A percentile compares a stretch with the other conserved stretches of the same genome.
Conservation (phyloP, 2,329 filamentous ascomycete species). For the Penicillium italicum region DNA sequence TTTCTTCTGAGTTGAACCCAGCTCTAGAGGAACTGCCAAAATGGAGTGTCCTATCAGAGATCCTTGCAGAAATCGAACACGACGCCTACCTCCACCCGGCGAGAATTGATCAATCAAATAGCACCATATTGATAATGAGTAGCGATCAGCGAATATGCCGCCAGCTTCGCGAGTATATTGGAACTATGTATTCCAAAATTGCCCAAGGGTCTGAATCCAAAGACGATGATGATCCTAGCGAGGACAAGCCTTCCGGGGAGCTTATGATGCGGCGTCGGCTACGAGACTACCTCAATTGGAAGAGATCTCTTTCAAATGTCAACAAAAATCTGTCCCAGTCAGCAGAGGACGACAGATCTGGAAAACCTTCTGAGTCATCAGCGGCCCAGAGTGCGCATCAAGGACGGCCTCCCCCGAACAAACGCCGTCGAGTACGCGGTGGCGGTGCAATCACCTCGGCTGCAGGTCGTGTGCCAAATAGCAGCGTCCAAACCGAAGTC, state of each 20-base stretch:
- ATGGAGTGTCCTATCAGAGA: conserved; percentile 83
- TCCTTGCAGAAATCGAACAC: conserved; percentile 87
- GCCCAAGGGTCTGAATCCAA: conserved; percentile 43
- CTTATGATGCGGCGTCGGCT: conserved; percentile 90
- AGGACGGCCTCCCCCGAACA: conserved; percentile 72
- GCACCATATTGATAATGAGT: conserved; percentile 95
- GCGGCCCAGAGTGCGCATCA: conserved; percentile 41
- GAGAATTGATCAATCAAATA: conserved; percentile 76
- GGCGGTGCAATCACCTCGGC: conserved; percentile 61
- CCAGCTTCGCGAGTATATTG: conserved; percentile 85
- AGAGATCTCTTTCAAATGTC: conserved; percentile 80
- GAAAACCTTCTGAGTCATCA: conserved; percentile 22
- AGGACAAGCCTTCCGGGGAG: conserved; percentile 66
- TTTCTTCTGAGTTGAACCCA: conserved; percentile 65
- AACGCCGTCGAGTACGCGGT: conserved; percentile 78
- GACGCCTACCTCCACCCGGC: conserved; percentile 80
- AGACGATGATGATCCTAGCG: conserved; percentile 50
- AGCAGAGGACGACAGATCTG: conserved; percentile 20
- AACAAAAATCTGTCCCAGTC: conserved; percentile 51
- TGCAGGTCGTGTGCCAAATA: conserved; percentile 64
- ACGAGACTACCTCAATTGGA: conserved; percentile 85
- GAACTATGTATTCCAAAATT: conserved; percentile 75
- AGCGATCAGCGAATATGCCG: conserved; percentile 79
- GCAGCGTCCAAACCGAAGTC: conserved; percentile 67
- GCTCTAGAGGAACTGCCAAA: conserved; percentile 94